A percentile compares a stretch with the other conserved stretches of the same genome.
These are phyloP conservation scores for Suaeda aralocaspica DNA, from an alignment of 148 eudicot genomes.

Conservation along the genomic window DNA sequence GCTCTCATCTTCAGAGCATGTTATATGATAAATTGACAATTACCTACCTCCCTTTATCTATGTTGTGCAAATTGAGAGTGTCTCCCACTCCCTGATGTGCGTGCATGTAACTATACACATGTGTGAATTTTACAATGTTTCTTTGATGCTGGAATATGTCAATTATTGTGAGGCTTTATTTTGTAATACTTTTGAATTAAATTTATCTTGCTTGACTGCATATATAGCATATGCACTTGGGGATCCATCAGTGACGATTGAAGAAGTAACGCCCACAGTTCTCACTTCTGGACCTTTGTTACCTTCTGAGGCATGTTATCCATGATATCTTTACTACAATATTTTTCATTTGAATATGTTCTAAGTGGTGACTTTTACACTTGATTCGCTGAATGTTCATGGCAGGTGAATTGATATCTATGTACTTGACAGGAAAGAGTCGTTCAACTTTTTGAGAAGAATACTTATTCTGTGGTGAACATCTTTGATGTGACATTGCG, in stretches of 20 bases:
- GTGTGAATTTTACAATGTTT: not conserved
- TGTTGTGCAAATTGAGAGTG: no score
- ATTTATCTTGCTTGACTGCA: not conserved
- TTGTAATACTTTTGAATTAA: not conserved
- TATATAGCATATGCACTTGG: slow-evolving; percentile 77
- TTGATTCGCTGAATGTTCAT: slow-evolving; percentile 31
- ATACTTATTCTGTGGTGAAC: slow-evolving; percentile 94
- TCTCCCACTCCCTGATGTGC: no score
- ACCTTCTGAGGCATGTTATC: slow-evolving; percentile 74
- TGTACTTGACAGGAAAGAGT: slow-evolving; percentile 86
- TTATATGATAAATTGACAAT: no score
- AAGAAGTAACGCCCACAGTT: slow-evolving; percentile 77
- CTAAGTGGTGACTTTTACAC: slow-evolving; percentile 26
- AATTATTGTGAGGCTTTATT: no score
- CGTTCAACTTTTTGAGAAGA: slow-evolving; percentile 86
- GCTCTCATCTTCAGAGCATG: no score
- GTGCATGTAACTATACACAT: no score
- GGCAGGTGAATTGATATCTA: slow-evolving; percentile 54
- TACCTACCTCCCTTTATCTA: no score
- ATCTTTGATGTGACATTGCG: slow-evolving; percentile 97
- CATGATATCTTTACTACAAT: slow-evolving; percentile 11
- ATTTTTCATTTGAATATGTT: slow-evolving; percentile 4
- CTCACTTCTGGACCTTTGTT: slow-evolving; percentile 68
- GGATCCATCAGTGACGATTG: slow-evolving; percentile 88
- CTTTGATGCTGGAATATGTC: not conserved